Evolutionary conservation across 495 filamentous ascomycete species (phyloP).

Genomic region (Penicillium roqueforti): DNA sequence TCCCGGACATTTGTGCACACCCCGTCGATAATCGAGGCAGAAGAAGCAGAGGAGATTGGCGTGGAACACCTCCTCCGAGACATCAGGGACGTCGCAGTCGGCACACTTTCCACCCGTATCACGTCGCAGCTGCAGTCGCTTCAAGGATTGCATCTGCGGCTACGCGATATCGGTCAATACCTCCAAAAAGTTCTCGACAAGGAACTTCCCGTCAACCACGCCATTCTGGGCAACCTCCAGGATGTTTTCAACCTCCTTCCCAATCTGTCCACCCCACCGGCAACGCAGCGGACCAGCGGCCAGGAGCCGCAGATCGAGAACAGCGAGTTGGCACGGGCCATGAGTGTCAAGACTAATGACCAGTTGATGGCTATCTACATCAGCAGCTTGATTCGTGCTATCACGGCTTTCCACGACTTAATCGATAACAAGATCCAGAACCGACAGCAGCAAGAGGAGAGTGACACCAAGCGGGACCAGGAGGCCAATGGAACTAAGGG

Average conservation of each 20-base stretch:
- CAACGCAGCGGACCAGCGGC: slow-evolving; percentile 45
- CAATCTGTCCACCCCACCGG: slow-evolving; percentile 82
- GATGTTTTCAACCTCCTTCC: slow-evolving; percentile 98
- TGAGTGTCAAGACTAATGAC: slow-evolving; percentile 99
- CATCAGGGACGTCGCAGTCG: slow-evolving; percentile 95
- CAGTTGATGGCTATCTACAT: slow-evolving; percentile 98
- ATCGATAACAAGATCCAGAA: slow-evolving; percentile 99
- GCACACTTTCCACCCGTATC: slow-evolving; percentile 95
- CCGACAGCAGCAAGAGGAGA: slow-evolving; percentile 92
- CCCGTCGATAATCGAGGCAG: slow-evolving; percentile 97
- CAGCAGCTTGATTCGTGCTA: slow-evolving; percentile 91
- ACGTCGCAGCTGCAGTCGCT: slow-evolving; percentile 97
- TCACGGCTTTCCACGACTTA: slow-evolving; percentile 97
- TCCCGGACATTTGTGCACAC: slow-evolving; percentile 98
- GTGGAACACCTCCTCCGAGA: slow-evolving; percentile 97
- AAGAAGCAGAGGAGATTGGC: slow-evolving; percentile 98
- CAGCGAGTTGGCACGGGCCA: slow-evolving; percentile 82
- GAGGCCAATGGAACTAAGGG: slow-evolving; percentile 50
- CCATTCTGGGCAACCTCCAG: slow-evolving; percentile 94
- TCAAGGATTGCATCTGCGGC: slow-evolving; percentile 90
- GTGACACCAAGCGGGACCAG: slow-evolving; percentile 77
- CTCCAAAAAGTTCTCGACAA: slow-evolving; percentile 92
- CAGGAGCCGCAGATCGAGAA: slow-evolving; percentile 53
- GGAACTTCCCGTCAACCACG: slow-evolving; percentile 92
- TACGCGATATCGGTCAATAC: slow-evolving; percentile 93